Evolutionary conservation across 805 yeast genomes (phyloP).

Genomic region (Ogataea kodamae): DNA sequence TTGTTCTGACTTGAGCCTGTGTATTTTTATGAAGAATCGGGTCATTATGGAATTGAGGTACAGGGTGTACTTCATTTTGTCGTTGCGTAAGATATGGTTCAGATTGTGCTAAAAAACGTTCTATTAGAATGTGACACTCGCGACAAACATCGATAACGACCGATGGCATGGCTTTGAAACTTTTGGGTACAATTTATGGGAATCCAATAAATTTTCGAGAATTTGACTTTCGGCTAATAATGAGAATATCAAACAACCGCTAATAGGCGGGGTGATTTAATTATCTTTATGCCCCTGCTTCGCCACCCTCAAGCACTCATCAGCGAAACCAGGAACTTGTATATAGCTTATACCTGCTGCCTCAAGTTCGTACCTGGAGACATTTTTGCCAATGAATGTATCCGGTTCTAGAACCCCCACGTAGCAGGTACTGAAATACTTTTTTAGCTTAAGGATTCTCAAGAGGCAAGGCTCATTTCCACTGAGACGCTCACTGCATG

Average conservation of each 20-base stretch:
- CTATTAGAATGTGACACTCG: constrained; percentile 19
- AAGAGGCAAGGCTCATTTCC: constrained; percentile 89
- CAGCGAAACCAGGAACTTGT: constrained; percentile 80
- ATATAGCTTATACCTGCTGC: constrained; percentile 63
- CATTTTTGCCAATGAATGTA: constrained; percentile 77
- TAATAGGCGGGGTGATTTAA: too few relatives aligned
- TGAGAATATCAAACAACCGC: too few relatives aligned
- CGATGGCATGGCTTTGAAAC: constrained; percentile 7
- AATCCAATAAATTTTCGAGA: constrained; percentile 9
- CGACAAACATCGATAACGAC: constrained; percentile 23
- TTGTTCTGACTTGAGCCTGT: constrained; percentile 23
- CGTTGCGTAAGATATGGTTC: constrained; percentile 12
- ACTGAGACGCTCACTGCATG: constrained; percentile 83
- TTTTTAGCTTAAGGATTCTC: constrained; percentile 54
- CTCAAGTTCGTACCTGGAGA: constrained; percentile 54
- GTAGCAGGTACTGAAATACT: constrained; percentile 64
- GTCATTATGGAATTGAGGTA: constrained; percentile 18
- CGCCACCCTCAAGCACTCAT: constrained; percentile 65
- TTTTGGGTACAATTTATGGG: constrained; percentile 2
- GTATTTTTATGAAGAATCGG: constrained; percentile 19
- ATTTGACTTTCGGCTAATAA: constrained; percentile 7
- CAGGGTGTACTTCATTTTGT: constrained; percentile 6
- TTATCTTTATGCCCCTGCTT: constrained; percentile 58
- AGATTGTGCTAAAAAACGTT: constrained; percentile 13
- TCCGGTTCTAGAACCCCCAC: constrained; percentile 93